These are phyloP conservation scores for Lactarius pseudohatsudake DNA, from an alignment of 768 basidiomycete species.

Conservation along the genomic window DNA sequence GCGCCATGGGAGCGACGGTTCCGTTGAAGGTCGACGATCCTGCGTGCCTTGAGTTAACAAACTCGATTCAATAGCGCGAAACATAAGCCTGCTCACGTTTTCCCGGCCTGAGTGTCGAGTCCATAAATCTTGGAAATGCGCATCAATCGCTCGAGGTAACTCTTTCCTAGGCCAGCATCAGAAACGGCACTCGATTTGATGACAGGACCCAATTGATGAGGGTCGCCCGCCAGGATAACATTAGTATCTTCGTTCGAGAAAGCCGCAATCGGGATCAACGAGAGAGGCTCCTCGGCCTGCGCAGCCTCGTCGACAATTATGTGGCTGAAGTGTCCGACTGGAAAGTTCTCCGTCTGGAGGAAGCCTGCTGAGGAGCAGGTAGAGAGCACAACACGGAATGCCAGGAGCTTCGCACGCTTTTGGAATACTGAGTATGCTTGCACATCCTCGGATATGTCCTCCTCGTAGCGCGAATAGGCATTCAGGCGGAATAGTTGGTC, in stretches of 20 bases:
- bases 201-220: constrained; percentile 70
- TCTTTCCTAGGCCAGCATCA: constrained; percentile 54
- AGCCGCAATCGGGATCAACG: constrained; percentile 60
- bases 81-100: constrained; percentile 15
- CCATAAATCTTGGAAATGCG: constrained; percentile 38
- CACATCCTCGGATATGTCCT: constrained; percentile 41
- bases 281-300: constrained; percentile 69
- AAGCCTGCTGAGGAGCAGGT: constrained; percentile 67
- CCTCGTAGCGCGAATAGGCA: constrained; percentile 46
- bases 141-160: constrained; percentile 58
- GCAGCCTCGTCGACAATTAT: constrained; percentile 75
- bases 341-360: constrained; percentile 53
- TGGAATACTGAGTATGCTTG: constrained; percentile 38
- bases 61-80: background rate
- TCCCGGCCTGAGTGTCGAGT: constrained; percentile 19
- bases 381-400: constrained; percentile 56
- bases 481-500: constrained; percentile 56
- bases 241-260: constrained; percentile 54
- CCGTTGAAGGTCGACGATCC: constrained; percentile 60
- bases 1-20: constrained; percentile 65
- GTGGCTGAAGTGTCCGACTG: constrained; percentile 61
- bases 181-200: constrained; percentile 58
- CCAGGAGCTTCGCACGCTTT: constrained; percentile 38
- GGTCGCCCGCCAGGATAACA: constrained; percentile 66
- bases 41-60: constrained; percentile 30